Conservation (phyloP, 2,329 filamentous ascomycete species). For the Alternaria ethzedia region DNA sequence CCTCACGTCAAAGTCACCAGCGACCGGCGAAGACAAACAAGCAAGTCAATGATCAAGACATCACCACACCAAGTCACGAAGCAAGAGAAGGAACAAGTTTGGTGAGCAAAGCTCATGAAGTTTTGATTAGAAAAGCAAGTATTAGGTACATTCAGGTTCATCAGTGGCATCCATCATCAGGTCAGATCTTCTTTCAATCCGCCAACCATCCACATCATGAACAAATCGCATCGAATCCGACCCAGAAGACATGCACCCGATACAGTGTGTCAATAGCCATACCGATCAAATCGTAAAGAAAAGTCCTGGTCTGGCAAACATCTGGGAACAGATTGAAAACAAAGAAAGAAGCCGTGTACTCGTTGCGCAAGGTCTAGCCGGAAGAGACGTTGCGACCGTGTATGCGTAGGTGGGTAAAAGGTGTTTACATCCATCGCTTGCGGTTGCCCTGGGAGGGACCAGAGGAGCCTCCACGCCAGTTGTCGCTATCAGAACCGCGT, state of each 20-base stretch:
- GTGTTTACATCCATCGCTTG: slow-evolving; percentile 20
- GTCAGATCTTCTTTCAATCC: slow-evolving; percentile 27
- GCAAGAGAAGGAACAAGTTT: slow-evolving; percentile 5
- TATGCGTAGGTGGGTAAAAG: background rate
- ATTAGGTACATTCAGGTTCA: slow-evolving; percentile 8
- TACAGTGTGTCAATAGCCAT: slow-evolving; percentile 14
- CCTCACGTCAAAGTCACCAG: background rate
- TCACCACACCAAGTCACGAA: slow-evolving; percentile 5
- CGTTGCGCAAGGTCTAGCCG: background rate
- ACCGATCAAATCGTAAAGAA: slow-evolving; percentile 15
- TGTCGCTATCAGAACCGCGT: slow-evolving; percentile 1
- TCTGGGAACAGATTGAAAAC: slow-evolving; percentile 20
- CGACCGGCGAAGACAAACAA: background rate
- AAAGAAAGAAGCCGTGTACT: slow-evolving; percentile 11
- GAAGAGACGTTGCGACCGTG: slow-evolving; percentile 9
- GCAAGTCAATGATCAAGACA: background rate
- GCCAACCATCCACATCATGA: slow-evolving; percentile 19
- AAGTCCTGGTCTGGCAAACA: slow-evolving; percentile 17
- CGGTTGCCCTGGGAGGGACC: slow-evolving; percentile 8
- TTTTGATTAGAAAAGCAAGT: slow-evolving; percentile 10
- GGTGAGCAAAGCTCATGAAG: slow-evolving; percentile 24
- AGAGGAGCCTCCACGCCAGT: slow-evolving; percentile 6
- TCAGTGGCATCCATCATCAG: slow-evolving; percentile 20
- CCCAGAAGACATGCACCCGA: slow-evolving; percentile 13
- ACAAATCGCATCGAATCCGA: slow-evolving; percentile 15